Evolutionary conservation across 106 monocot species (phyloP).

Genomic region (Dendrobium huoshanense): DNA sequence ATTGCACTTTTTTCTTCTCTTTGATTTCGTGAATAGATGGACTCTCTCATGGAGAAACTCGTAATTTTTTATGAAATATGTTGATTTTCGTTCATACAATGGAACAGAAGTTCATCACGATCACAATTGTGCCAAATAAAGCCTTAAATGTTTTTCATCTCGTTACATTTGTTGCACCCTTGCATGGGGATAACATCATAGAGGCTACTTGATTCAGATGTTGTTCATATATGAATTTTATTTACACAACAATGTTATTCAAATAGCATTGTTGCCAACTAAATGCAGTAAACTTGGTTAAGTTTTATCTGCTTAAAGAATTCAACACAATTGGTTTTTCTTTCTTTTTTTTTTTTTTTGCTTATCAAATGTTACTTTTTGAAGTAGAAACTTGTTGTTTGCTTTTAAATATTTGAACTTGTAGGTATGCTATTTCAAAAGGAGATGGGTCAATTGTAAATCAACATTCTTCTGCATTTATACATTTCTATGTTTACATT

Average conservation of each 20-base stretch:
- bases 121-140: too few relatives aligned
- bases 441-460: background rate
- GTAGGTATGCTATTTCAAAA: background rate
- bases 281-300: background rate
- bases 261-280: background rate
- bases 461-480: constrained; percentile 1
- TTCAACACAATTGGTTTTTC: background rate
- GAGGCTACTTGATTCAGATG: background rate
- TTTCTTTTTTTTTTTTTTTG: background rate
- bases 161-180: background rate
- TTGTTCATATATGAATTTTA: background rate
- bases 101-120: too few relatives aligned
- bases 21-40: too few relatives aligned
- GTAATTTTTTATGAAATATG: too few relatives aligned
- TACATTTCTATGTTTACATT: background rate
- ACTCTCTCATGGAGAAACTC: too few relatives aligned
- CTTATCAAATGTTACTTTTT: background rate
- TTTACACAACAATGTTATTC: background rate
- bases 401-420: background rate
- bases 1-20: background rate
- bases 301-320: background rate
- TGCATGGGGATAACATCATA: background rate
- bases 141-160: background rate
- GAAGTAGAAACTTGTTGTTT: background rate
- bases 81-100: too few relatives aligned